A percentile compares a stretch with the other conserved stretches of the same genome.
phyloP scores from a whole-genome alignment of 208 protist species.

The Leishmania braziliensis region DNA sequence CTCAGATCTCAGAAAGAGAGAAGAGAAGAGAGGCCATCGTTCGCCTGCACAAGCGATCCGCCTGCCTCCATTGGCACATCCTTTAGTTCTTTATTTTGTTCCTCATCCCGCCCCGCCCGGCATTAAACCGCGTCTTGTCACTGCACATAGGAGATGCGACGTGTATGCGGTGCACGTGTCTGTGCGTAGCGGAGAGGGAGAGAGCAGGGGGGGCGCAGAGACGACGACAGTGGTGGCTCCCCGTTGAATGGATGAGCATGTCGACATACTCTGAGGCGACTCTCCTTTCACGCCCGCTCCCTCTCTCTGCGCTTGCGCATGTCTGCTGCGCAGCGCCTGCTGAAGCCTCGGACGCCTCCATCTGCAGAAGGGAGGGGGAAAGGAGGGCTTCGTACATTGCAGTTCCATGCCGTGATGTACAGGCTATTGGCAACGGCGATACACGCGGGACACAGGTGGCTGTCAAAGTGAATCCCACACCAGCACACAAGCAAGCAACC shows the following conservation, averaged over 20 bases:
- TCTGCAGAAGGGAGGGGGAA: neutral
- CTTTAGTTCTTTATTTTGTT: neutral
- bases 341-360: neutral
- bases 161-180: neutral
- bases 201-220: neutral
- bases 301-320: neutral
- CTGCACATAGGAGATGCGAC: neutral
- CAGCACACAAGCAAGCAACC: neutral
- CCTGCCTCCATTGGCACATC: neutral
- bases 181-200: no score
- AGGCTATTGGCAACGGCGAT: neutral
- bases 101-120: neutral
- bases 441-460: neutral
- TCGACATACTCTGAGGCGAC: neutral
- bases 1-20: neutral
- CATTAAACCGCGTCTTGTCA: neutral
- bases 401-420: neutral
- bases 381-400: slow-evolving; percentile 25
- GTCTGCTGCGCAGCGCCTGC: neutral
- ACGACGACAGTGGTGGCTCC: neutral
- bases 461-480: neutral
- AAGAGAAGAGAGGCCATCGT: neutral
- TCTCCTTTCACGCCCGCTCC: no score
- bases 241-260: neutral
- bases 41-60: neutral